Base-by-base conservation (phyloP, 2,329 filamentous ascomycete species). In the Neocucurbitaria cava region DNA sequence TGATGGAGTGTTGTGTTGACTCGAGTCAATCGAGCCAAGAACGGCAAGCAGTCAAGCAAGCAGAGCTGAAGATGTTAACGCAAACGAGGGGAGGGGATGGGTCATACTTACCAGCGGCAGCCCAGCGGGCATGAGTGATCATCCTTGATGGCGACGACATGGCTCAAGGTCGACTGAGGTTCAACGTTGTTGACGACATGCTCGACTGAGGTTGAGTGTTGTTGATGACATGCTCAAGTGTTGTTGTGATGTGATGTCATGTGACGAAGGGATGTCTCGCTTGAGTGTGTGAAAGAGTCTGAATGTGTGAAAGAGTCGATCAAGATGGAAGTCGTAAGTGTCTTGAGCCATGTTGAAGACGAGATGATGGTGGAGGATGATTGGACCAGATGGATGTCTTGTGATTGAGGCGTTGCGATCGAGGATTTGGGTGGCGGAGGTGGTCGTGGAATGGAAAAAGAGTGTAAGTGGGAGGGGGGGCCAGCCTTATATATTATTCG, bases 271-370 rank as follows among this genome's bases (percentile, higher is more conserved):
- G 21, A 41, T 23, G 13, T 49, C n/a, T n/a, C n/a, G n/a, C n/a
- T n/a, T n/a, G 33, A 42, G 49, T 50, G 41, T 46, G 42, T 21
- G 35, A 18, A 38, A 33, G 31, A n/a, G n/a, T n/a, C n/a, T n/a
- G n/a, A n/a, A n/a, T n/a, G n/a, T n/a, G n/a, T n/a, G n/a, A n/a
- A n/a, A n/a, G n/a, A n/a, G n/a, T n/a, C n/a, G n/a, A n/a, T n/a
- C n/a, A n/a, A n/a, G n/a, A n/a, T n/a, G n/a, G n/a, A n/a, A n/a
- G n/a, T n/a, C n/a, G 41, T 23, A 41, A 42, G 31, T 43, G 43
- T 45, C 18, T 41, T 28, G 39, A 59, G 52, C 43, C 49, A 56
- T 52, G 44, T 18, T 47, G 44, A 40, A 52, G 31, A 17, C 49
- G 30, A 47, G 26, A 28, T 46, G 38, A 42, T 30, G 46, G 23